Conservation (phyloP, 345 rosid genomes). For the Salix purpurea region DNA sequence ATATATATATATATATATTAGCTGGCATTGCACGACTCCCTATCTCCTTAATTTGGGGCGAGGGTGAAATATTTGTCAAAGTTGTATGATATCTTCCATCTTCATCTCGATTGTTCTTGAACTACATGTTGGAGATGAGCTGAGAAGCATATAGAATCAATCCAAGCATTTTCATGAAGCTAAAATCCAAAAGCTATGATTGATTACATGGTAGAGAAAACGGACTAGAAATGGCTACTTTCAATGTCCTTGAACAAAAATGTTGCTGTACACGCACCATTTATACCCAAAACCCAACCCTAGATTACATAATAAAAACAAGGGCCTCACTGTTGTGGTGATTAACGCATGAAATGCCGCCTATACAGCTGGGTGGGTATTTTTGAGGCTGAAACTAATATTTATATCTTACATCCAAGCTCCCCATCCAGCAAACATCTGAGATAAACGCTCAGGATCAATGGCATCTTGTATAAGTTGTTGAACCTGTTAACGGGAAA, state of each 20-base stretch:
- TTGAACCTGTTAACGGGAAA: conserved; percentile 47
- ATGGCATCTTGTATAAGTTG: conserved; percentile 94
- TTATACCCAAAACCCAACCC: not conserved
- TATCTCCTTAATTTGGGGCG: not conserved
- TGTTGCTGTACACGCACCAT: not conserved
- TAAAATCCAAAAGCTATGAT: too few relatives aligned
- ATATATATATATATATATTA: too few relatives aligned
- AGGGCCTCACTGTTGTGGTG: not conserved
- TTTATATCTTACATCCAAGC: conserved; percentile 56
- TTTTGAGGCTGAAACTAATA: not conserved
- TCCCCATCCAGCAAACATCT: conserved; percentile 96
- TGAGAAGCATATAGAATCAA: too few relatives aligned
- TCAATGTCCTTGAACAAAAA: not conserved
- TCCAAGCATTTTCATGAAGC: too few relatives aligned
- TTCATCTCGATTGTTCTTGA: not conserved
- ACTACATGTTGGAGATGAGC: too few relatives aligned
- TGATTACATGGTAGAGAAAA: too few relatives aligned
- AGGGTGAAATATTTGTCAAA: not conserved
- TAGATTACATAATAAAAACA: not conserved
- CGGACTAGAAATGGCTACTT: too few relatives aligned
- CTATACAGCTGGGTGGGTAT: conserved; percentile 8
- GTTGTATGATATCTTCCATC: not conserved
- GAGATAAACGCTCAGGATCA: conserved; percentile 77
- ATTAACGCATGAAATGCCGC: conserved; percentile 1
- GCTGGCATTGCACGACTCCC: not conserved